Conservation (phyloP, 805 yeast genomes). For the Blastobotrys parvus region DNA sequence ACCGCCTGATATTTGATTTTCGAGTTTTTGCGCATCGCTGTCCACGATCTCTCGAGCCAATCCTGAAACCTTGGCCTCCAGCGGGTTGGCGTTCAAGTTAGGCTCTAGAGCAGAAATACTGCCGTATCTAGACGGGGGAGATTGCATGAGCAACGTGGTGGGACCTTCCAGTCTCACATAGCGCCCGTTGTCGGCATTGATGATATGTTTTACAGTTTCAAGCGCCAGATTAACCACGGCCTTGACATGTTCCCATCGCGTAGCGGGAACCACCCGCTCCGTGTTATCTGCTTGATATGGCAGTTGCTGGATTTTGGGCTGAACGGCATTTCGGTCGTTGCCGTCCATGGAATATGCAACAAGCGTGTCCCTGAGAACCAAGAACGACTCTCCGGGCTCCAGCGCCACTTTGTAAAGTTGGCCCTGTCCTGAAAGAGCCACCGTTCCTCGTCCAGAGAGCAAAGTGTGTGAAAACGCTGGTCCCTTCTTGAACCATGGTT, state of each 20-base stretch:
- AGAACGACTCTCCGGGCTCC: conserved; percentile 32
- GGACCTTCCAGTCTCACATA: conserved; percentile 13
- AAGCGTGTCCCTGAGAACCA: conserved; percentile 33
- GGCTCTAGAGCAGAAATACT: neutral
- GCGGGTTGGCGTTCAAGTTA: neutral
- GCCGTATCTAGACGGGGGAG: neutral
- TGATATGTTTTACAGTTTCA: neutral
- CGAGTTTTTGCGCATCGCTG: neutral
- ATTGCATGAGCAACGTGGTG: conserved; percentile 12
- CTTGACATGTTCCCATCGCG: neutral
- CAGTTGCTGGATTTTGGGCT: conserved; percentile 3
- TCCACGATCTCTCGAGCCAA: conserved; percentile 1
- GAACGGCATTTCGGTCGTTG: conserved; percentile 8
- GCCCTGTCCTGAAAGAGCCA: conserved; percentile 35
- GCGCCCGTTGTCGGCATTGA: conserved; percentile 7
- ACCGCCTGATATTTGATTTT: conserved; percentile 6
- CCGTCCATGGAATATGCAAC: conserved; percentile 32
- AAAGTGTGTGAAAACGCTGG: conserved; percentile 26
- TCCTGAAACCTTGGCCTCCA: conserved; percentile 1
- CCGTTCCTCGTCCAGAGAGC: conserved; percentile 38
- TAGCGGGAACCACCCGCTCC: neutral
- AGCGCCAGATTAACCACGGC: neutral
- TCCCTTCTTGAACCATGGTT: conserved; percentile 2
- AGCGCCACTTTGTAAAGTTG: conserved; percentile 33
- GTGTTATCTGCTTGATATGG: conserved; percentile 1